Evolutionary conservation across 345 rosid species (phyloP).

Genomic region (Carallia pectinifolia): DNA sequence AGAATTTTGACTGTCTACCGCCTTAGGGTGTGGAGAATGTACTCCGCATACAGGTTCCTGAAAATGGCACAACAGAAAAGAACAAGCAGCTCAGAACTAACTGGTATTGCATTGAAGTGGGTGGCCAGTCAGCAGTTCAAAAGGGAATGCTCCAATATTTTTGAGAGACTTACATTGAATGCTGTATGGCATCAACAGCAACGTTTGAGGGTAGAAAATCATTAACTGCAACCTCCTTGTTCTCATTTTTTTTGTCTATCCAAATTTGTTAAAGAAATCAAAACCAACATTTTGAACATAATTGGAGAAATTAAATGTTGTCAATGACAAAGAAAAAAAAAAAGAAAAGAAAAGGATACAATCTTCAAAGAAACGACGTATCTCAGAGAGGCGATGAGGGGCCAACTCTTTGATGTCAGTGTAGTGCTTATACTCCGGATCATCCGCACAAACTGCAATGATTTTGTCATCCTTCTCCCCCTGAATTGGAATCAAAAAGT

Average conservation of each 20-base stretch:
- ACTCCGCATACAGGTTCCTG: constrained; percentile 86
- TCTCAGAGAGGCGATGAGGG: constrained; percentile 93
- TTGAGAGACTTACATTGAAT: constrained; percentile 64
- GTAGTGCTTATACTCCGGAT: constrained; percentile 92
- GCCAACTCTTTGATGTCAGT: constrained; percentile 84
- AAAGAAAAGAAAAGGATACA: constrained; percentile 50
- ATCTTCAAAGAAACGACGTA: constrained; percentile 95
- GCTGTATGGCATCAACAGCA: constrained; percentile 76
- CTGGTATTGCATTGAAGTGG: background rate
- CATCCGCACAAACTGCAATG: constrained; percentile 96
- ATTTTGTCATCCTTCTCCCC: constrained; percentile 99
- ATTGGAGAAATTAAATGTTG: background rate
- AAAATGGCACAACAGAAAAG: constrained; percentile 14
- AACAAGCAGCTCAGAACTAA: constrained; percentile 9
- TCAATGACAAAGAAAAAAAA: constrained; percentile 4
- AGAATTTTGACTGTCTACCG: constrained; percentile 30
- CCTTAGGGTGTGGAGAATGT: constrained; percentile 64
- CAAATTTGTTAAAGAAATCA: constrained; percentile 18
- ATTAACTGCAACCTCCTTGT: constrained; percentile 94
- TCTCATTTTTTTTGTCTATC: constrained; percentile 93
- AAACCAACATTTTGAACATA: background rate
- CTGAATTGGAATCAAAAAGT: constrained; percentile 28
- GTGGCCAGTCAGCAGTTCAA: too few species aligned
- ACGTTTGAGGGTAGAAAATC: constrained; percentile 68
- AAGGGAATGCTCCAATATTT: background rate